Evolutionary conservation across 1,284 basidiomycete genomes (phyloP), one percentile per base, ranked within the genome.

Genomic region (Malassezia restricta): DNA sequence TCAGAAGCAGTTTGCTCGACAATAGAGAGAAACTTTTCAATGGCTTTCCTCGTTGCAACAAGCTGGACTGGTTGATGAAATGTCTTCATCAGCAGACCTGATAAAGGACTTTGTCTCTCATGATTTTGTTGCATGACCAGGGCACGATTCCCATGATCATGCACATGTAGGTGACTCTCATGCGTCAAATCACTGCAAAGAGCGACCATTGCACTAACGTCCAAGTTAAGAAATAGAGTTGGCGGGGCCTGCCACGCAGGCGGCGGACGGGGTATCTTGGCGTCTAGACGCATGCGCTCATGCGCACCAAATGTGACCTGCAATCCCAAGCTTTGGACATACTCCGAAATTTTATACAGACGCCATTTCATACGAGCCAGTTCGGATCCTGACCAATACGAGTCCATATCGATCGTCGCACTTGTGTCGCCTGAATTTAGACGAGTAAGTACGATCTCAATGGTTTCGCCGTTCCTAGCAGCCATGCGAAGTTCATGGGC

Each of bases 181-280:
- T 64, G 62, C n/a, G 60, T 53, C 30, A 61, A 50, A 29, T 68
- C 64, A 49, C 61, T 64, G 35, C 57, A 58, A 2, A 70, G 56
- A 0, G 66, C 68, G 15, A 70, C 57, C 32, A 68, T 56, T 9
- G 60, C 62, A 6, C 66, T 67, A 27, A 66, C 58, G 39, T 70
- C 68, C 31, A 68, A 51, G 39, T 70, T 68, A 40, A 70, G 49
- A 30, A 49, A 47, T 4, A 20, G 45, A 8, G 54, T 62, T 3
- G 54, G 45, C 27, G 27, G 39, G 1, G 31, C 33, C 15, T 15
- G 11, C 33, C 11, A 35, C 15, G 33, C 5, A 35, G 33, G 15
- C 3, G 55, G 58, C 14, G 64, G 53, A n/a, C 30, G 35, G 0
- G 65, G 58, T 27, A 66, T 14, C n/a, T 14, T 38, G 14, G 17